Evolutionary conservation across 805 yeast species (phyloP).

Genomic region (Candida broadrunensis): DNA sequence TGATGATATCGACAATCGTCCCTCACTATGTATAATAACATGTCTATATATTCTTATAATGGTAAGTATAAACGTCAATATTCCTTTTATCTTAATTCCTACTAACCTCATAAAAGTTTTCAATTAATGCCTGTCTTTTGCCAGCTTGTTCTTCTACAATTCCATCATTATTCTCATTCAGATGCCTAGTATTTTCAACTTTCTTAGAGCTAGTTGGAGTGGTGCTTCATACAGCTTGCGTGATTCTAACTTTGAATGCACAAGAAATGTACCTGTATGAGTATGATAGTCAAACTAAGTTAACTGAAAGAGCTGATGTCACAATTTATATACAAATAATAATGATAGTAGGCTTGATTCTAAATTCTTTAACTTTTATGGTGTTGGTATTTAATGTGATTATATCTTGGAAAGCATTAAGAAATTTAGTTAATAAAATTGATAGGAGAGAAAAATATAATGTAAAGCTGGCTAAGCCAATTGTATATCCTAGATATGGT

Average conservation of each 20-base stretch:
- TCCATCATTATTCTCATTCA: constrained; percentile 14
- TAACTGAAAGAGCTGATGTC: constrained; percentile 19
- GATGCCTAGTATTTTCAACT: constrained; percentile 14
- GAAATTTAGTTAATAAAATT: constrained; percentile 18
- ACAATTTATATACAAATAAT: constrained; percentile 26
- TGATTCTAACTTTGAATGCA: constrained; percentile 16
- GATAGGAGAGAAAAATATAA: constrained; percentile 9
- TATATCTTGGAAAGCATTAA: constrained; percentile 11
- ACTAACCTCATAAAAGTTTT: constrained; percentile 11
- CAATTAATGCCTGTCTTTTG: constrained; percentile 14
- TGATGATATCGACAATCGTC: constrained; percentile 31
- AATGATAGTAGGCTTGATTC: constrained; percentile 12
- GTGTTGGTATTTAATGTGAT: constrained; percentile 9
- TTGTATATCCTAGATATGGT: not conserved
- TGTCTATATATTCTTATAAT: constrained; percentile 16
- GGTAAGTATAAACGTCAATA: too few species aligned
- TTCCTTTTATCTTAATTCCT: not conserved
- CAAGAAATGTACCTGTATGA: constrained; percentile 25
- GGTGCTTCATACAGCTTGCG: constrained; percentile 12
- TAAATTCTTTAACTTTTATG: constrained; percentile 13
- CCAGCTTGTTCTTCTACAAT: constrained; percentile 19
- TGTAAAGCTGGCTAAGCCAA: not conserved
- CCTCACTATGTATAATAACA: constrained; percentile 19
- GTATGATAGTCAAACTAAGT: constrained; percentile 11
- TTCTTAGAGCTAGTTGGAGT: constrained; percentile 19